Base-by-base conservation (phyloP, 129 eudicot genomes). In the Arctium lappa region DNA sequence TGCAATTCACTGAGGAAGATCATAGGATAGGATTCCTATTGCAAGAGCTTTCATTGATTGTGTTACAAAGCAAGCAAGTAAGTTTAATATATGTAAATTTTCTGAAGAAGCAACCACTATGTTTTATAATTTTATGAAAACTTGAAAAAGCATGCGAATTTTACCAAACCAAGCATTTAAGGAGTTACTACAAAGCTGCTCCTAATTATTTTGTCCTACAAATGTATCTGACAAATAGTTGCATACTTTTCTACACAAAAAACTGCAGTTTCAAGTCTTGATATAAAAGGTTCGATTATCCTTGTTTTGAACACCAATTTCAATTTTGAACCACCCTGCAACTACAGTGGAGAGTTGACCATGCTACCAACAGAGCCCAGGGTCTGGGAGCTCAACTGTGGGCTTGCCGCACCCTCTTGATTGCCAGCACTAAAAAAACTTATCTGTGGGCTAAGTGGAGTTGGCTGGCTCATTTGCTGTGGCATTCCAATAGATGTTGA, bases 371-470 rank as follows among this genome's bases (percentile, higher is more conserved):
- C 92, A 9, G 92, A 88, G 77, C 94, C 94, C 80, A 92, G 62
- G 38, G 90, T 87, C 85, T 93, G 92, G 18, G 92, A 88, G 77
- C 91, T 91, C 83, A 90, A 33, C 80, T 86, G 94, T 46, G 94
- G 97, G 72, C 97, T 92, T 4, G 91, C 89, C 4, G 94, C 91
- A 79, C 92, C 90, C 13, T 91, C 92, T 72, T 88, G 88, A 82
- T 88, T 91, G 18, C 90, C 93, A 80, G 80, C 84, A 79, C 85
- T 33, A 1, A 50, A 12, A 50, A 9, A 50, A 79, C 92, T 93
- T 66, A 86, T 16, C 56, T 89, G 92, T 79, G 94, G 92, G 89
- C 91, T 91, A 90, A 91, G 80, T 3, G 92, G 94, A 39, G 93
- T 90, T n/a, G 92, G 79, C 88, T 90, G 97, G 68, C 76, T 88